Evolutionary conservation across 2,329 filamentous ascomycete species (phyloP).

Genomic region (Rutstroemia sp.): DNA sequence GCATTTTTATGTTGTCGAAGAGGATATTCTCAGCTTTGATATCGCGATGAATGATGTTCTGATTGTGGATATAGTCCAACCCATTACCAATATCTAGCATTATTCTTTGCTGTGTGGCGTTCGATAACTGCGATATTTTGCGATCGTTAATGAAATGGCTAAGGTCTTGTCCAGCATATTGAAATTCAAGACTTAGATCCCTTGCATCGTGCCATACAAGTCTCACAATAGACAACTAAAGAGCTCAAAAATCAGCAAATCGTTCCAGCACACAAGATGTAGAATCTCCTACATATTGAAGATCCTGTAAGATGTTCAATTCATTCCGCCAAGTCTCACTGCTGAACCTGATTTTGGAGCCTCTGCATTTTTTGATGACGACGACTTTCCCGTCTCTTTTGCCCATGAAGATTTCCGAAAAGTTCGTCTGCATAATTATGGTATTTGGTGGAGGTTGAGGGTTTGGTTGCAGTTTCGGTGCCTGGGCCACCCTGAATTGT

Average conservation of each 20-base stretch:
- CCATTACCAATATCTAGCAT: slow-evolving; percentile 11
- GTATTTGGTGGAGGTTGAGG: no score
- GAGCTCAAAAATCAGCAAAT: not conserved
- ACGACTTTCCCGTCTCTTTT: no score
- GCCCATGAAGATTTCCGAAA: no score
- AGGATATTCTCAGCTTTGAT: no score
- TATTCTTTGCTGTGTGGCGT: slow-evolving; percentile 9
- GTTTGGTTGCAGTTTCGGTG: no score
- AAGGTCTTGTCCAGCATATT: slow-evolving; percentile 9
- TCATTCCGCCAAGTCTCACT: not conserved
- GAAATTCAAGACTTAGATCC: slow-evolving; percentile 10
- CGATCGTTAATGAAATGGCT: slow-evolving; percentile 8
- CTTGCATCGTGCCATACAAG: slow-evolving; percentile 8
- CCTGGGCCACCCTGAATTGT: no score
- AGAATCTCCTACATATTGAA: not conserved
- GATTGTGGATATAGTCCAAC: no score
- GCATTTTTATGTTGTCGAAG: no score
- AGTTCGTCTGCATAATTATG: no score
- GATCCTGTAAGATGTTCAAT: not conserved
- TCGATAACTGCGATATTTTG: slow-evolving; percentile 7
- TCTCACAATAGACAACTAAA: slow-evolving; percentile 10
- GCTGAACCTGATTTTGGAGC: not conserved
- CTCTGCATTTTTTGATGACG: not conserved
- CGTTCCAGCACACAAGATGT: not conserved
- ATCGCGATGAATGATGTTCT: no score